A percentile compares a stretch with the other conserved stretches of the same genome.
These are phyloP conservation scores for Kockovaella imperatae DNA, from an alignment of 768 basidiomycete genomes.

Conservation along the genomic window DNA sequence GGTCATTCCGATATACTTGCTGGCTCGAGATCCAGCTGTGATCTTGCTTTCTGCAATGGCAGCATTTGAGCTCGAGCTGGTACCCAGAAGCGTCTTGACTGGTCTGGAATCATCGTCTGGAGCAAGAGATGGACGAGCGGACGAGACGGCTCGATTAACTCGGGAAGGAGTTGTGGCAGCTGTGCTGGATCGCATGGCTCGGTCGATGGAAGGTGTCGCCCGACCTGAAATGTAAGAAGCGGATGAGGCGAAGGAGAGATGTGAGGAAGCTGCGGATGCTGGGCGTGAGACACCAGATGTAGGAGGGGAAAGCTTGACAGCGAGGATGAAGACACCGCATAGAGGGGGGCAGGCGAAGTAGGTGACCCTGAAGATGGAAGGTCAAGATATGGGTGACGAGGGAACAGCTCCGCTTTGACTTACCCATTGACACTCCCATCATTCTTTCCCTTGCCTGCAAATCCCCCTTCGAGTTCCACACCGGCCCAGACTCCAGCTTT, in stretches of 20 bases:
- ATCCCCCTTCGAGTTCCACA: constrained; percentile 78
- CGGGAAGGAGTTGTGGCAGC: constrained; percentile 41
- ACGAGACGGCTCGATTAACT: constrained; percentile 27
- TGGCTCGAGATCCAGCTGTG: constrained; percentile 75
- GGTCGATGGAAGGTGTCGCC: constrained; percentile 42
- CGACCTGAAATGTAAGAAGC: constrained; percentile 45
- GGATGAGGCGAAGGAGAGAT: constrained; percentile 40
- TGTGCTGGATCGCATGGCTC: constrained; percentile 32
- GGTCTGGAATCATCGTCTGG: constrained; percentile 13
- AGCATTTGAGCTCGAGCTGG: constrained; percentile 29
- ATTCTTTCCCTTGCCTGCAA: constrained; percentile 88
- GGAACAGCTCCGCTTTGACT: constrained; percentile 41
- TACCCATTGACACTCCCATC: constrained; percentile 83
- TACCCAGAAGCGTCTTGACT: constrained; percentile 20
- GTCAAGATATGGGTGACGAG: not conserved
- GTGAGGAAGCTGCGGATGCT: constrained; percentile 70
- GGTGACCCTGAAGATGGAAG: constrained; percentile 51
- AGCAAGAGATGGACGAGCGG: constrained; percentile 1
- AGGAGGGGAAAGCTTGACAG: constrained; percentile 69
- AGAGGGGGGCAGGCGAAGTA: constrained; percentile 79
- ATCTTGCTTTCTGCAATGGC: constrained; percentile 47
- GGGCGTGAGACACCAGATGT: constrained; percentile 65
- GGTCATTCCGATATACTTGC: constrained; percentile 75
- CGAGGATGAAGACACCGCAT: constrained; percentile 85
- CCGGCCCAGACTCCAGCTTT: constrained; percentile 90